Conservation (phyloP, 805 yeast genomes). For the Saccharomycopsis fibuligera region DNA sequence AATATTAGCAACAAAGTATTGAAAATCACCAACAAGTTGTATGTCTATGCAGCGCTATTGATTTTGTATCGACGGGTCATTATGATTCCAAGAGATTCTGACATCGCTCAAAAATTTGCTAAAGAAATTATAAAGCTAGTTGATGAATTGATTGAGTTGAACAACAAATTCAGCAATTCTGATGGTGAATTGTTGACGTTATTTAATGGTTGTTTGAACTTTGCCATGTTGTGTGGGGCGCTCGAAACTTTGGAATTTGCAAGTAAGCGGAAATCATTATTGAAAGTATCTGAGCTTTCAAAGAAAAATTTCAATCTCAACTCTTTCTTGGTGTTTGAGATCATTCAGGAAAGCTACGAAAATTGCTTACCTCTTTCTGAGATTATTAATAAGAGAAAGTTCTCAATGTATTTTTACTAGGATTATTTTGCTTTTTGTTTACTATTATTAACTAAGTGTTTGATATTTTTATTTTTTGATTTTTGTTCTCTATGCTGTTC, state of each 20-base stretch:
- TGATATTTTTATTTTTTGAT: background rate
- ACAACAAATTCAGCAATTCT: too few species aligned
- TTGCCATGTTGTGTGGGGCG: conserved; percentile 12
- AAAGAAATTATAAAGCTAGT: conserved; percentile 5
- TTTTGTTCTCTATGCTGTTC: background rate
- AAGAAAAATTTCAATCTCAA: conserved; percentile 10
- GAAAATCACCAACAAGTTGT: conserved; percentile 10
- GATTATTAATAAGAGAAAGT: conserved; percentile 5
- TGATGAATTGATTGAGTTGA: background rate
- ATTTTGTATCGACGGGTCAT: conserved; percentile 15
- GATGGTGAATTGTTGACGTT: conserved; percentile 3
- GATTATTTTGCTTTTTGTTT: background rate
- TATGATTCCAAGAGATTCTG: conserved; percentile 14
- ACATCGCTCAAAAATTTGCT: conserved; percentile 10
- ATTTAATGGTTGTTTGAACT: conserved; percentile 8
- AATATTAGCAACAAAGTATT: background rate
- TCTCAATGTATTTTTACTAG: conserved; percentile 3
- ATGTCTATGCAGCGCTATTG: conserved; percentile 8
- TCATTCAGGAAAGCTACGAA: conserved; percentile 11
- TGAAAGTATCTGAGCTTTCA: conserved; percentile 7
- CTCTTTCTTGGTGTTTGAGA: conserved; percentile 13
- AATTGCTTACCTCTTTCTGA: conserved; percentile 14
- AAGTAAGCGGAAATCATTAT: background rate
- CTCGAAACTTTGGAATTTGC: conserved; percentile 9
- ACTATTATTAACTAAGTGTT: too few species aligned